A percentile compares a stretch with the other conserved stretches of the same genome.
Conservation (phyloP, 2,329 filamentous ascomycete genomes). For the Trichoderma cornu-damae region DNA sequence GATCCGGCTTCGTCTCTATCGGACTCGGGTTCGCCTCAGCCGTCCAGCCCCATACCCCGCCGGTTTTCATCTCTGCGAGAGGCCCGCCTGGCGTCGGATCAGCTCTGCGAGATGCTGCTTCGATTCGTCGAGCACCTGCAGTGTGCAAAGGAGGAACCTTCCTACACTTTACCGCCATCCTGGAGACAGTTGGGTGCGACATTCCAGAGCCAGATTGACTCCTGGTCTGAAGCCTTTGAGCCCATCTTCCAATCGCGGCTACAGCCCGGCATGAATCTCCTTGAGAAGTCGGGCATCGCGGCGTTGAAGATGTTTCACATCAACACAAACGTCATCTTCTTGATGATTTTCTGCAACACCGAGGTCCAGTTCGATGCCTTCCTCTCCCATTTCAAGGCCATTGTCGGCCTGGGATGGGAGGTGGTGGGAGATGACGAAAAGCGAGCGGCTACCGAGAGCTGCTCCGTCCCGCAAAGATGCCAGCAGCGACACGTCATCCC, state of each 20-base stretch:
- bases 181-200: constrained; percentile 44
- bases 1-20: constrained; percentile 33
- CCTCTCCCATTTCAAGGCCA: constrained; percentile 46
- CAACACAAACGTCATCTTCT: constrained; percentile 52
- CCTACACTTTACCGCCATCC: constrained; percentile 47
- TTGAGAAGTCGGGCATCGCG: constrained; percentile 56
- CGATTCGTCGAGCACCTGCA: constrained; percentile 53
- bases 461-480: constrained; percentile 41
- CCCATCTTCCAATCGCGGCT: constrained; percentile 48
- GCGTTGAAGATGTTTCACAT: constrained; percentile 59
- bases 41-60: constrained; percentile 22
- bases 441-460: constrained; percentile 43
- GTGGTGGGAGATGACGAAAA: constrained; percentile 55
- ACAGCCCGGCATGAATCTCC: constrained; percentile 44
- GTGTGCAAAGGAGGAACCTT: constrained; percentile 45
- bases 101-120: constrained; percentile 51
- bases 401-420: constrained; percentile 54
- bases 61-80: constrained; percentile 48
- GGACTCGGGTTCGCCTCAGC: constrained; percentile 40
- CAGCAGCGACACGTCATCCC: constrained; percentile 32
- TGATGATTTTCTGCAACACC: constrained; percentile 55
- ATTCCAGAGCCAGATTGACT: constrained; percentile 47
- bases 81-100: constrained; percentile 53
- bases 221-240: constrained; percentile 54
- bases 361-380: constrained; percentile 57